Conservation (phyloP, 495 filamentous ascomycete species). For the Neurospora sp. region DNA sequence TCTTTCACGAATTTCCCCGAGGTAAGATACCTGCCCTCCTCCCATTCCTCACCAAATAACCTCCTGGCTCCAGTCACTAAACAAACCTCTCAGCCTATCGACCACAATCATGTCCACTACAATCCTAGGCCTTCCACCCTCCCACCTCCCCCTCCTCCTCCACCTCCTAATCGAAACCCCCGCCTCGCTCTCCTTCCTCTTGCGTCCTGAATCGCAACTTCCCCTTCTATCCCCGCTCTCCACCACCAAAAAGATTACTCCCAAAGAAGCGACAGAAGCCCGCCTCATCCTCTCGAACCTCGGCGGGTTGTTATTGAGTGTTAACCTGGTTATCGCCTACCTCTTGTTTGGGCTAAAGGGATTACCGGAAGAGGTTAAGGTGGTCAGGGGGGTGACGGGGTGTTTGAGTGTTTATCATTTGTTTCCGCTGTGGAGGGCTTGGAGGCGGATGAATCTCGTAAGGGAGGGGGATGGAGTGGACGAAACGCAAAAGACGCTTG, state of each 20-base stretch:
- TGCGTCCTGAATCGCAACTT: neutral
- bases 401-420: slow-evolving; percentile 30
- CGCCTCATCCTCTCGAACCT: slow-evolving; percentile 30
- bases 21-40: too few relatives aligned
- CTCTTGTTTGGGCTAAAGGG: slow-evolving; percentile 5
- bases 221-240: neutral
- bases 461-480: neutral
- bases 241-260: neutral
- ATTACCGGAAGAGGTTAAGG: neutral
- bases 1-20: too few relatives aligned
- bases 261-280: slow-evolving; percentile 10
- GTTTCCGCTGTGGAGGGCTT: slow-evolving; percentile 30
- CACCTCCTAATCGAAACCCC: slow-evolving; percentile 15
- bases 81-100: too few relatives aligned
- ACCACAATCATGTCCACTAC: too few relatives aligned
- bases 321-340: slow-evolving; percentile 20
- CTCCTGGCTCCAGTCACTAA: neutral
- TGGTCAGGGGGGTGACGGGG: slow-evolving; percentile 11
- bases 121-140: neutral
- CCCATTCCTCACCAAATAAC: too few relatives aligned
- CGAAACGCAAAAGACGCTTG: slow-evolving; percentile 7
- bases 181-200: slow-evolving; percentile 14
- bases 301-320: slow-evolving; percentile 28
- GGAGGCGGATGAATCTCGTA: slow-evolving; percentile 1
- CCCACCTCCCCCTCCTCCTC: slow-evolving; percentile 9